Base-by-base conservation (phyloP, 2,329 filamentous ascomycete genomes). In the Neophaeococcomyces aloes region DNA sequence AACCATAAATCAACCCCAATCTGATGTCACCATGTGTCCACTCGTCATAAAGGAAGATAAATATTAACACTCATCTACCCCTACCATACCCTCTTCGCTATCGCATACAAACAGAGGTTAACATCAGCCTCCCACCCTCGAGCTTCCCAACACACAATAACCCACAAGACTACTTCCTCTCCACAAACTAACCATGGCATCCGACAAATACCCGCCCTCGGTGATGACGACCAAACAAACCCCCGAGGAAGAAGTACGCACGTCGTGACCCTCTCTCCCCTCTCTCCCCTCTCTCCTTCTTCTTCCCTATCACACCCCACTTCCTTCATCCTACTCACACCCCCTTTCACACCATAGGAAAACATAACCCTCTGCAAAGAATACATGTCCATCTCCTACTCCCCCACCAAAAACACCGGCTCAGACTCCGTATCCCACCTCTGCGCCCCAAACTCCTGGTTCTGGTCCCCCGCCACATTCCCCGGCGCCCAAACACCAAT, bases 311-410 rank as follows among this genome's bases (percentile, higher is more conserved):
- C 29, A 7, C n/a, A 7, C 29, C 7, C 7, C 29, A 7, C 7
- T n/a, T n/a, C 29, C n/a, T 29, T 7, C 29, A 7, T 7, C n/a
- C 7, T 7, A 29, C n/a, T 7, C 7, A 7, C 7, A 29, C 29
- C 29, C 29, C n/a, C 7, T 7, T 29, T n/a, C 7, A 29, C 7
- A 33, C 31, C n/a, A 15, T 8, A 51, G 43, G n/a, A 7, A 34
- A 63, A 64, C 44, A 60, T 64, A 36, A 48, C 49, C 33, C 37
- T 59, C 11, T 61, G 54, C 31, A 62, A 63, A 48, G 49, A 62
- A 32, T 64, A 63, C 53, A 63, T 63, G 61, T 50, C 55, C 21
- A 59, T 64, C 32, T 57, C 61, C 25, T 64, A 64, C 48, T 61
- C 59, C 2, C 62, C 61, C 0, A 56, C 48, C 17, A 47, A 61